Evolutionary conservation across 495 filamentous ascomycete species (phyloP).

Genomic region (Articulospora tetracladia): DNA sequence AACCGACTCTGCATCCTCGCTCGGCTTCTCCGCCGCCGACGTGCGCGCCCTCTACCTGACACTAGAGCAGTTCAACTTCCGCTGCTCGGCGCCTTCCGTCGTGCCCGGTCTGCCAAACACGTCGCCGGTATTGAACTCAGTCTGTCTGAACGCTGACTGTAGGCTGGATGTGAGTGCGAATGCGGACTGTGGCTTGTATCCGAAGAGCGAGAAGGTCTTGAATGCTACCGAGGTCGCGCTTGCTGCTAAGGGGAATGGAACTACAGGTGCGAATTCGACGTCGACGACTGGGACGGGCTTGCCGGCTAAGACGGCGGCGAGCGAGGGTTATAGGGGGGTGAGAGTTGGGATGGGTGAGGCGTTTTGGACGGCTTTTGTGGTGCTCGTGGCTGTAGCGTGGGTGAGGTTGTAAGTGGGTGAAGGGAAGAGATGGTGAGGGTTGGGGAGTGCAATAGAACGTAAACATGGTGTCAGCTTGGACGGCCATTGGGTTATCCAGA

Average conservation of each 20-base stretch:
- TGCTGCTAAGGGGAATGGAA: background rate
- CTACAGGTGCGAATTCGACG: background rate
- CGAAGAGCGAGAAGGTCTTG: background rate
- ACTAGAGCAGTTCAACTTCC: slow-evolving; percentile 35
- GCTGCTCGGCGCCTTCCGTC: slow-evolving; percentile 33
- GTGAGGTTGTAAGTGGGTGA: no score
- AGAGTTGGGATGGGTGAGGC: no score
- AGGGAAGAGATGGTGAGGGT: no score
- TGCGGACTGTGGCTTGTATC: slow-evolving; percentile 22
- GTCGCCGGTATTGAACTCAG: slow-evolving; percentile 33
- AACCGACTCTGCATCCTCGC: slow-evolving; percentile 39
- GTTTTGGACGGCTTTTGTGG: no score
- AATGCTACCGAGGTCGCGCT: background rate
- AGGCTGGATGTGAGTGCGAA: slow-evolving; percentile 29
- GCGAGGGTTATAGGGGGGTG: no score
- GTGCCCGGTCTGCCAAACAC: slow-evolving; percentile 5
- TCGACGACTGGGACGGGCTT: no score
- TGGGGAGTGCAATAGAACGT: no score
- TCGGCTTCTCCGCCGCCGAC: slow-evolving; percentile 42
- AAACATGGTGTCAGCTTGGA: no score
- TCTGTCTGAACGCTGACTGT: slow-evolving; percentile 35
- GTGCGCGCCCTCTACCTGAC: slow-evolving; percentile 26
- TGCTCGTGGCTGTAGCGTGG: no score
- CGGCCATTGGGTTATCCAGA: no score
- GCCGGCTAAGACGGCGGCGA: no score